A percentile compares a stretch with the other conserved stretches of the same genome.
Evolutionary conservation across 2,329 filamentous ascomycete genomes (phyloP).

Genomic region (Aureobasidium leucospermi): DNA sequence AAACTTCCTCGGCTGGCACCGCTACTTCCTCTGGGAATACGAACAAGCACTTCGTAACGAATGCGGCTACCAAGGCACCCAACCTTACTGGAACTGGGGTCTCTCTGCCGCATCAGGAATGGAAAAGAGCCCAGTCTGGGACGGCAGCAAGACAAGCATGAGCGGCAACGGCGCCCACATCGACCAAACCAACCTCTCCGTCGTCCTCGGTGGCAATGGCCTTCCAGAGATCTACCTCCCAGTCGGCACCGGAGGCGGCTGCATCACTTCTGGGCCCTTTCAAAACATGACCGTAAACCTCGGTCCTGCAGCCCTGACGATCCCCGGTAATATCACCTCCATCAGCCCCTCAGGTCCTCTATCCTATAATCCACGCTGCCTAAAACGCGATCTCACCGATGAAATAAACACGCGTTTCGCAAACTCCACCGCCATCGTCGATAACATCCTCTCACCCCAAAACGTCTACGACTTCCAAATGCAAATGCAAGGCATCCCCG

Average conservation of each 20-base stretch:
- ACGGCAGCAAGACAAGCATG: slow-evolving; percentile 41
- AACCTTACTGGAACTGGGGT: slow-evolving; percentile 47
- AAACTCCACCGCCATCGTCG: slow-evolving; percentile 13
- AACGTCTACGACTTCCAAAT: slow-evolving; percentile 15
- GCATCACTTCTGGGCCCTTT: slow-evolving; percentile 44
- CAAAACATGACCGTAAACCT: slow-evolving; percentile 17
- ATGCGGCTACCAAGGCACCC: slow-evolving; percentile 33
- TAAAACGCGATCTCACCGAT: slow-evolving; percentile 16
- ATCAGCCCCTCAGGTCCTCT: slow-evolving; percentile 12
- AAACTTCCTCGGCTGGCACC: slow-evolving; percentile 33
- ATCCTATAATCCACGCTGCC: slow-evolving; percentile 17
- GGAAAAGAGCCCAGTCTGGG: slow-evolving; percentile 43
- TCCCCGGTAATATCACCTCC: slow-evolving; percentile 6
- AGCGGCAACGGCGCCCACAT: slow-evolving; percentile 16
- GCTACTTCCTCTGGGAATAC: slow-evolving; percentile 33
- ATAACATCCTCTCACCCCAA: slow-evolving; percentile 1
- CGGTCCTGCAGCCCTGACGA: slow-evolving; percentile 9
- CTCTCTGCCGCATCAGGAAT: slow-evolving; percentile 33
- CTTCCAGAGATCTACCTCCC: slow-evolving; percentile 28
- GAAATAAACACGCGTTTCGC: slow-evolving; percentile 6
- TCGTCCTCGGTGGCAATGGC: slow-evolving; percentile 3
- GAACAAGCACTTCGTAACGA: slow-evolving; percentile 32
- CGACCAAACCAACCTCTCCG: slow-evolving; percentile 6
- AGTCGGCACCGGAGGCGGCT: slow-evolving; percentile 45
- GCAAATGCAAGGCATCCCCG: slow-evolving; percentile 16